Evolutionary conservation across 75 land plant species (phyloP).

Genomic region (Selaginella tamariscina): DNA sequence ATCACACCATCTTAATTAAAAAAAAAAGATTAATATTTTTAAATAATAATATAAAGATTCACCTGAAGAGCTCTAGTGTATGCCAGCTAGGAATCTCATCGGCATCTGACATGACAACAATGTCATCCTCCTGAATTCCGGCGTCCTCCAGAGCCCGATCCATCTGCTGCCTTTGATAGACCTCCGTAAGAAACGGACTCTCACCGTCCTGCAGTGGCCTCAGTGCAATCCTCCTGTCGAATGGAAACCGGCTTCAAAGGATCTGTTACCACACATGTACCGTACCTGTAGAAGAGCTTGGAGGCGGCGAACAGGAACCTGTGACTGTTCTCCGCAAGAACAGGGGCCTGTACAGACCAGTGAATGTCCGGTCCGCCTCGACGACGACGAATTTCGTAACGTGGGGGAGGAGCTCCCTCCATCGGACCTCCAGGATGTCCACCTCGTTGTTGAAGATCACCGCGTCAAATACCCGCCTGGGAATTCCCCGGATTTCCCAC

Average conservation of each 20-base stretch:
- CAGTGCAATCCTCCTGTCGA: slow-evolving; percentile 34
- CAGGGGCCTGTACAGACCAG: slow-evolving; percentile 48
- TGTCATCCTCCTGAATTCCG: slow-evolving; percentile 57
- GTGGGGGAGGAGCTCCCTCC: slow-evolving; percentile 68
- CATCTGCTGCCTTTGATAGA: slow-evolving; percentile 51
- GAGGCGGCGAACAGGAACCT: slow-evolving; percentile 47
- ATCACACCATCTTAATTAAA: slow-evolving; percentile 43
- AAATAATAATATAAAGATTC: not conserved
- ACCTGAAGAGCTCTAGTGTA: slow-evolving; percentile 43
- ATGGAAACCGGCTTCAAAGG: too few relatives aligned
- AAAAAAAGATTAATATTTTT: not conserved
- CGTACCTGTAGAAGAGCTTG: slow-evolving; percentile 52
- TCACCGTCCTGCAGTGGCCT: slow-evolving; percentile 35
- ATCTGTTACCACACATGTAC: too few relatives aligned
- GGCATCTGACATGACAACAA: slow-evolving; percentile 77
- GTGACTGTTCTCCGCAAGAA: slow-evolving; percentile 41
- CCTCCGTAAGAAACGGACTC: slow-evolving; percentile 69
- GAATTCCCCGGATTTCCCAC: slow-evolving; percentile 37
- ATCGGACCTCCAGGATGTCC: slow-evolving; percentile 72
- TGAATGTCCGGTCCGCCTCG: slow-evolving; percentile 80
- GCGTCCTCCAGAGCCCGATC: slow-evolving; percentile 54
- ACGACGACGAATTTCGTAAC: slow-evolving; percentile 64
- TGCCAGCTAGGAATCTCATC: slow-evolving; percentile 77
- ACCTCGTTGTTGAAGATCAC: slow-evolving; percentile 82
- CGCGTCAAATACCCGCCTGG: slow-evolving; percentile 77